A percentile compares a stretch with the other conserved stretches of the same genome.
Conservation (phyloP, 2,329 filamentous ascomycete species). For the Nemania serpens region DNA sequence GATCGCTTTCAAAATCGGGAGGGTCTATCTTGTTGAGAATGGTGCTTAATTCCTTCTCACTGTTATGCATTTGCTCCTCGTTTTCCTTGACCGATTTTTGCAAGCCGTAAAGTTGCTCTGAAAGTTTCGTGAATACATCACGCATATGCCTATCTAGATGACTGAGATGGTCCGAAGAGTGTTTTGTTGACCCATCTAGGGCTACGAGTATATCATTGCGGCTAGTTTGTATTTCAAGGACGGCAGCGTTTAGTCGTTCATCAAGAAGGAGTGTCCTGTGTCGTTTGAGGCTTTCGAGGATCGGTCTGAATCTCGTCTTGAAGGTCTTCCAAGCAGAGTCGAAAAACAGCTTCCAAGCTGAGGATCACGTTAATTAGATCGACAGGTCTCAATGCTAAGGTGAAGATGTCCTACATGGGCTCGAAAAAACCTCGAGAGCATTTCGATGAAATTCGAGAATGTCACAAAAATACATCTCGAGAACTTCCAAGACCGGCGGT, state of each 20-base stretch:
- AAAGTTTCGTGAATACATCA: constrained; percentile 15
- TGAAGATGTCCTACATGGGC: constrained; percentile 18
- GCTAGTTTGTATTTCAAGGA: neutral
- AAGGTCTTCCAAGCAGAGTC: constrained; percentile 29
- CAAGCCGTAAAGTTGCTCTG: neutral
- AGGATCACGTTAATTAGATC: neutral
- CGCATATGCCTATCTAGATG: neutral
- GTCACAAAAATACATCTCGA: constrained; percentile 32
- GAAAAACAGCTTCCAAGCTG: constrained; percentile 27
- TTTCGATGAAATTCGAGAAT: constrained; percentile 32
- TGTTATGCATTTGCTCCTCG: neutral
- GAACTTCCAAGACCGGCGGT: constrained; percentile 19
- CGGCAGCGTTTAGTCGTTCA: constrained; percentile 19
- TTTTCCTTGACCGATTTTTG: neutral
- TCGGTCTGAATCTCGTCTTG: constrained; percentile 26
- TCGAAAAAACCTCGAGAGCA: constrained; percentile 28
- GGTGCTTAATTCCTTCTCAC: neutral
- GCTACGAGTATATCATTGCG: neutral
- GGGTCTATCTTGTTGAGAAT: constrained; percentile 5
- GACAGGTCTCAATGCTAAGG: neutral
- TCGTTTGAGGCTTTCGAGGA: constrained; percentile 30
- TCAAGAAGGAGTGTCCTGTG: constrained; percentile 28
- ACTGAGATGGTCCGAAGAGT: neutral
- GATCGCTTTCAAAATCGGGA: neutral
- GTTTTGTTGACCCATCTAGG: neutral